phyloP scores from a whole-genome alignment of 768 basidiomycete species.

The Cubamyces lactineus region DNA sequence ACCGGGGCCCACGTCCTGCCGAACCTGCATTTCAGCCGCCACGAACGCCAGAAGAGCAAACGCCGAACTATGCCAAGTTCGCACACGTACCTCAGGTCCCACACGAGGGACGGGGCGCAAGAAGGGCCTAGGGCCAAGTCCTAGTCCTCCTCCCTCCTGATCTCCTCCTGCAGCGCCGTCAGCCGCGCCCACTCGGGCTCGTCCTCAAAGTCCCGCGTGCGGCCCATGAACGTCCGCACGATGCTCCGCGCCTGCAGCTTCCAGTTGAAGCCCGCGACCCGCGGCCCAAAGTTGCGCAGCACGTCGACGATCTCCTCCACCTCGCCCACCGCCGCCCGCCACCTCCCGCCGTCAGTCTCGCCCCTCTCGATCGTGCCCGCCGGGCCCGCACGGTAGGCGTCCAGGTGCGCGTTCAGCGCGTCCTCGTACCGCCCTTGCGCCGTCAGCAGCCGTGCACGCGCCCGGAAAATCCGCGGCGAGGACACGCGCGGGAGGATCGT shows the following conservation, averaged over 20 bases:
- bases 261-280: constrained; percentile 69
- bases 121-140: too few species aligned
- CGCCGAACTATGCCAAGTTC: too few species aligned
- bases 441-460: constrained; percentile 79
- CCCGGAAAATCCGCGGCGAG: constrained; percentile 75
- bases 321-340: constrained; percentile 76
- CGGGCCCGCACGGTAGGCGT: constrained; percentile 76
- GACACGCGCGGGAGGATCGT: constrained; percentile 85
- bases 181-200: constrained; percentile 83
- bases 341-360: constrained; percentile 67
- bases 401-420: constrained; percentile 80
- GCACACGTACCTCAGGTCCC: constrained; percentile 14
- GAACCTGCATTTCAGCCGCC: constrained; percentile 18
- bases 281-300: constrained; percentile 81
- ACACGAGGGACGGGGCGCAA: not conserved
- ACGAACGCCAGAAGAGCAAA: not conserved
- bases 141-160: constrained; percentile 30
- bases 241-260: constrained; percentile 84
- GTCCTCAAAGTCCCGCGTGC: constrained; percentile 85
- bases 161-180: constrained; percentile 64
- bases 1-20: constrained; percentile 25
- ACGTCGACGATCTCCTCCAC: constrained; percentile 86
- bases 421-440: constrained; percentile 76
- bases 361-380: constrained; percentile 65
- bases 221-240: constrained; percentile 85